These are phyloP conservation scores for Cordyceps militaris DNA, from an alignment of 2,329 filamentous ascomycete genomes.

Conservation along the genomic window DNA sequence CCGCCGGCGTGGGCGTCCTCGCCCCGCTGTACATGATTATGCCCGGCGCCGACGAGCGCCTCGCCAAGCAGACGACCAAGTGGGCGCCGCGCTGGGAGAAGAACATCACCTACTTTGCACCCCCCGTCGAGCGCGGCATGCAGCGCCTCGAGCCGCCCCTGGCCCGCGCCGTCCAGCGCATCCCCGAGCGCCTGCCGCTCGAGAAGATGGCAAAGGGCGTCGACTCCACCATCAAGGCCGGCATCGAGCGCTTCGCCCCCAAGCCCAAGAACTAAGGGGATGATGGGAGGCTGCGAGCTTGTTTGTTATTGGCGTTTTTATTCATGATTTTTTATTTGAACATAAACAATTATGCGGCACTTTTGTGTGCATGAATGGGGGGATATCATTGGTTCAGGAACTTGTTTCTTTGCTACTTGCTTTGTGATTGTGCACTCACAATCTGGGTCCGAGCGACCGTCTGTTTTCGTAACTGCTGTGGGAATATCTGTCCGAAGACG, in stretches of 20 bases:
- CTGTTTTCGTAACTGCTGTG: background rate
- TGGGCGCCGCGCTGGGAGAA: constrained; percentile 56
- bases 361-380: background rate
- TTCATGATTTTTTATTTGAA: background rate
- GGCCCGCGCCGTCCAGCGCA: constrained; percentile 35
- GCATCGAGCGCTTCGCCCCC: constrained; percentile 34
- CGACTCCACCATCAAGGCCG: constrained; percentile 40
- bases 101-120: constrained; percentile 47
- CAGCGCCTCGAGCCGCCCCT: constrained; percentile 43
- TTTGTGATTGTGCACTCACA: background rate
- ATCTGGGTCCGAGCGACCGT: background rate
- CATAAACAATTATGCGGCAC: background rate
- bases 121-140: constrained; percentile 39
- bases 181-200: constrained; percentile 42
- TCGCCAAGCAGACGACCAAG: constrained; percentile 46
- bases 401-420: background rate
- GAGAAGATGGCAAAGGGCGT: constrained; percentile 43
- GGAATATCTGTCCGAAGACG: background rate
- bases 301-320: background rate
- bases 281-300: background rate
- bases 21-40: constrained; percentile 52
- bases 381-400: background rate
- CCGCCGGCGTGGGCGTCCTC: constrained; percentile 46
- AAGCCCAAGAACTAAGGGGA: constrained; percentile 16
- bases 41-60: constrained; percentile 47